These are phyloP conservation scores for Leptographium wingfieldii DNA, from an alignment of 2,329 filamentous ascomycete species.

Conservation along the genomic window DNA sequence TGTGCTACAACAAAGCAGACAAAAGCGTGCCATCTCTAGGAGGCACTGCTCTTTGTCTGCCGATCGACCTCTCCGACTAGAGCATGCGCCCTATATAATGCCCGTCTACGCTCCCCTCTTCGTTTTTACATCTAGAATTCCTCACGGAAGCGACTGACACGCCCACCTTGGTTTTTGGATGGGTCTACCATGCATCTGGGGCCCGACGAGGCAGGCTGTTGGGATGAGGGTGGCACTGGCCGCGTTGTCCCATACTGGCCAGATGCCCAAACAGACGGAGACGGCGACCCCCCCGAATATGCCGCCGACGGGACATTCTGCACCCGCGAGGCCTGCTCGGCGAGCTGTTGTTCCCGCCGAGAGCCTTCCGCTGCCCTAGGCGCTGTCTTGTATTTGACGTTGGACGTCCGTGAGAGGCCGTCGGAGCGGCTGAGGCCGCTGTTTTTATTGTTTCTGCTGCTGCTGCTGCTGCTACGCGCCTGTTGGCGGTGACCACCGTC, in stretches of 20 bases:
- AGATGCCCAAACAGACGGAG: background rate
- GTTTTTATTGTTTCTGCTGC: background rate
- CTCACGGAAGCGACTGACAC: conserved; percentile 1
- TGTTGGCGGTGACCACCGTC: background rate
- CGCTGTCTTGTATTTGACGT: too few species aligned
- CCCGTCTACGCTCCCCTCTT: background rate
- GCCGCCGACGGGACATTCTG: background rate
- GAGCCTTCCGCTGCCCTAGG: background rate
- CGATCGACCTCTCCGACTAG: background rate
- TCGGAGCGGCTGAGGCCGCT: too few species aligned
- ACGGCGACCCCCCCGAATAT: background rate
- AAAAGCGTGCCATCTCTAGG: background rate
- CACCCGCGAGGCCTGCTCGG: background rate
- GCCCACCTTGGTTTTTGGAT: background rate
- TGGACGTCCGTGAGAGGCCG: background rate
- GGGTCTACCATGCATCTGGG: background rate
- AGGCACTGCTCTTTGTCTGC: background rate
- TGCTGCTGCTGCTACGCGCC: background rate
- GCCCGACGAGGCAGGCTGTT: background rate
- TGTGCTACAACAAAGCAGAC: background rate
- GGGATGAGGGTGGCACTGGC: background rate
- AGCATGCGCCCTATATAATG: background rate
- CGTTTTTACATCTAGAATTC: background rate
- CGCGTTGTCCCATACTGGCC: background rate
- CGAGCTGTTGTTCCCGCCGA: background rate